A percentile compares a stretch with the other conserved stretches of the same genome.
These are phyloP conservation scores for Iberis pinnata DNA, from an alignment of 345 rosid genomes.

Conservation along the genomic window DNA sequence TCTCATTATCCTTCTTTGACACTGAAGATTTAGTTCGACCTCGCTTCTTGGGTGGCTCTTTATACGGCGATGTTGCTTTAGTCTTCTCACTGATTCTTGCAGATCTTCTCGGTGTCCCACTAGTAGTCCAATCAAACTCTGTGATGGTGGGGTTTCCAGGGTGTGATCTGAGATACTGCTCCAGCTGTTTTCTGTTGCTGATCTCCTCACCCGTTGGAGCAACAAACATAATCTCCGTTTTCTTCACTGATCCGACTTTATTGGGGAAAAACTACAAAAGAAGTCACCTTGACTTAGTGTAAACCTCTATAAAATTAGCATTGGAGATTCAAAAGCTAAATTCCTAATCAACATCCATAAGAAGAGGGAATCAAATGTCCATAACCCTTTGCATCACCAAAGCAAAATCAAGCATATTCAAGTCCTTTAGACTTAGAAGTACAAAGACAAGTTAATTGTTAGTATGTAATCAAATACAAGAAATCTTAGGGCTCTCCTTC, in stretches of 20 bases:
- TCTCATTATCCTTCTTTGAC: no score
- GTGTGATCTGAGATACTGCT: slow-evolving; percentile 64
- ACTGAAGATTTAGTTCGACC: slow-evolving; percentile 43
- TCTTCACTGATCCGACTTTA: slow-evolving; percentile 54
- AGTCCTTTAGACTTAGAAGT: no score
- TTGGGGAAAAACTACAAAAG: slow-evolving; percentile 47
- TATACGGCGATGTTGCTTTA: slow-evolving; percentile 58
- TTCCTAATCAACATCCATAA: no score
- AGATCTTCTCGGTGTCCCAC: slow-evolving; percentile 79
- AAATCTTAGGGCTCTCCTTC: background rate
- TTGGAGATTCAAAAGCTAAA: no score
- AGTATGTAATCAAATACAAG: background rate
- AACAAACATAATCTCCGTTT: slow-evolving; percentile 55
- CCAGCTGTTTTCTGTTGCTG: slow-evolving; percentile 55
- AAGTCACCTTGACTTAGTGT: no score
- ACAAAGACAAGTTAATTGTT: no score
- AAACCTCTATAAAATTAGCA: no score
- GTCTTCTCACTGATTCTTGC: slow-evolving; percentile 69
- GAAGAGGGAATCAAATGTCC: no score
- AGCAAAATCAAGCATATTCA: no score
- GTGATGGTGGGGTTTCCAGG: slow-evolving; percentile 54
- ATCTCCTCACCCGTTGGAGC: slow-evolving; percentile 81
- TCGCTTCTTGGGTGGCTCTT: slow-evolving; percentile 63
- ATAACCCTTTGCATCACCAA: no score
- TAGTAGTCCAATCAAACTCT: slow-evolving; percentile 76